Evolutionary conservation across 2,329 filamentous ascomycete species (phyloP).

Genomic region (Fusarium sp.): DNA sequence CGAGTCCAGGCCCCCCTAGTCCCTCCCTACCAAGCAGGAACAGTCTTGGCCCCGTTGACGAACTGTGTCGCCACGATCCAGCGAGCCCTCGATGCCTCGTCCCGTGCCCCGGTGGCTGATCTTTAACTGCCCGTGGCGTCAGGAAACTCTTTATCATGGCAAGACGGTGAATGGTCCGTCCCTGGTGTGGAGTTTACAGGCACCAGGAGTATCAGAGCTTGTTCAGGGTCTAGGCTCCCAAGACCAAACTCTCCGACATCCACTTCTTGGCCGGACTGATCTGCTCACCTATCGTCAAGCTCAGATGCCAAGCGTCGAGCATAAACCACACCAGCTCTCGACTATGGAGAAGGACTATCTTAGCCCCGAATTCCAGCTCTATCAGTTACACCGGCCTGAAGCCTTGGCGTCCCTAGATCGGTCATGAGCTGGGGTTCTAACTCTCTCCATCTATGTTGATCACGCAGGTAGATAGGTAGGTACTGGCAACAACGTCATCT

Average conservation of each 20-base stretch:
- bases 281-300: neutral
- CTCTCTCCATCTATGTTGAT: constrained; percentile 1
- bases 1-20: constrained; percentile 29
- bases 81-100: constrained; percentile 1
- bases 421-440: neutral
- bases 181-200: constrained; percentile 1
- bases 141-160: neutral
- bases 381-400: neutral
- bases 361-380: constrained; percentile 24
- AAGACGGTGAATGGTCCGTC: constrained; percentile 5
- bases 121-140: neutral
- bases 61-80: constrained; percentile 29
- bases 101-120: constrained; percentile 3
- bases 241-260: constrained; percentile 10
- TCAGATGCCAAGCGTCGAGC: neutral
- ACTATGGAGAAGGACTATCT: neutral
- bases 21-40: constrained; percentile 19
- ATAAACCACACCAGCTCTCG: neutral
- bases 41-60: constrained; percentile 27
- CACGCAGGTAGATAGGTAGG: neutral
- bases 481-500: constrained; percentile 9
- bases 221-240: constrained; percentile 7
- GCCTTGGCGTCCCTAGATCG: neutral
- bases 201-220: constrained; percentile 5
- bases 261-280: constrained; percentile 5